Base-by-base conservation (phyloP, 805 yeast species). In the Nakazawaea wickerhamii region DNA sequence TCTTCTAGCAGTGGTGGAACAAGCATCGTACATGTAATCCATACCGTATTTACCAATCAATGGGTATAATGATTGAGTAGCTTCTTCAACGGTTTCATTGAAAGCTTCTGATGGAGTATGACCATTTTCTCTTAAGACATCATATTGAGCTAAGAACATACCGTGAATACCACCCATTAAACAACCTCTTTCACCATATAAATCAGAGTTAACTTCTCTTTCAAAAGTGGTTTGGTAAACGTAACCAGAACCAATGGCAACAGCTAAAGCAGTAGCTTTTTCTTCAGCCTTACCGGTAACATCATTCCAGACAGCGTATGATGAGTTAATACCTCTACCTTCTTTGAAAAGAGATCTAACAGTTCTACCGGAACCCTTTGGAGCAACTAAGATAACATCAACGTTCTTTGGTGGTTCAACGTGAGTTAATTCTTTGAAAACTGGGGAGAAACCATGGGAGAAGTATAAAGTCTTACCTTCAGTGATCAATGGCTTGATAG, bases 21-120 rank as follows among this genome's bases (percentile, higher is more conserved):
- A 93, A 61, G 99, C 99, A 67, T 93, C 98, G 82, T 93, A 93
- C 99, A 93, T 93, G 91, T 93, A 93, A 75, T 93, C 99, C 99
- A 93, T 93, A 77, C 99, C 99, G 81, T 93, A 86, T 74, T 88
- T 89, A 75, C 99, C 99, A 59, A 93, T 71, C 78, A 93, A 83
- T 73, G 99, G 99, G 86, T 93, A 93, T 63, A 93, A 79, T 45
- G 98, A 93, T 78, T 93, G 99, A 53, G 99, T 93, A 55, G 99
- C 99, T 78, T 93, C 99, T 80, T 93, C 99, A 57, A 93, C 99
- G 58, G 99, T 93, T 80, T 93, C 99, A 75, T 93, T 93, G 90
- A 93, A 93, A 60, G 99, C 98, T 79, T 93, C 99, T 49, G 97
- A 88, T 76, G 99, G 99, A 55, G 97, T 79, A 83, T 93, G 99